Conservation (phyloP, 805 yeast species). For the Lipomyces oligophaga region DNA sequence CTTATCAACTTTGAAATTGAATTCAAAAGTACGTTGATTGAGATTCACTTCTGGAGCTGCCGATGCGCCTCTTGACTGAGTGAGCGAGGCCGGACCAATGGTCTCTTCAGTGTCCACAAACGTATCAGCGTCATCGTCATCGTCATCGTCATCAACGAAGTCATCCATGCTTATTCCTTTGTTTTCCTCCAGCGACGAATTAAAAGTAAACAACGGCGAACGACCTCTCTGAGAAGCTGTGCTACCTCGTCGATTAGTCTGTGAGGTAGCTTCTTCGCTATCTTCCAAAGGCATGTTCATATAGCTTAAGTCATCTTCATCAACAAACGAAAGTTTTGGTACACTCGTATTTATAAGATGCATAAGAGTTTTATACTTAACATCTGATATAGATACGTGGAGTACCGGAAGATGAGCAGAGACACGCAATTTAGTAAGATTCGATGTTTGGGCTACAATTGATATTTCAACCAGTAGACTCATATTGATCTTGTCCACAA, state of each 20-base stretch:
- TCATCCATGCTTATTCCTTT: constrained; percentile 7
- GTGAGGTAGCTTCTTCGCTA: background rate
- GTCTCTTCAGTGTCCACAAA: constrained; percentile 21
- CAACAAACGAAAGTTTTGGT: constrained; percentile 46
- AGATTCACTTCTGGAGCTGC: constrained; percentile 12
- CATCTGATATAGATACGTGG: constrained; percentile 72
- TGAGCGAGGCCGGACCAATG: constrained; percentile 8
- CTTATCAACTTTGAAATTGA: constrained; percentile 62
- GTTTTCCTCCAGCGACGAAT: constrained; percentile 4
- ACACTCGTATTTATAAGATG: constrained; percentile 64
- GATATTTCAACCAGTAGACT: constrained; percentile 75
- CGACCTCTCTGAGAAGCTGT: background rate
- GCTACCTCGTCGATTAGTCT: constrained; percentile 1
- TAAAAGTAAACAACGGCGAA: constrained; percentile 5
- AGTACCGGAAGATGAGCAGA: constrained; percentile 75
- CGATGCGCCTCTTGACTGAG: background rate
- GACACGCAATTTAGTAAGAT: constrained; percentile 66
- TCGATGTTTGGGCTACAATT: constrained; percentile 74
- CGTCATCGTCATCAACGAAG: constrained; percentile 29
- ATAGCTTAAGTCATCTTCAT: constrained; percentile 7
- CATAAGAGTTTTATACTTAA: constrained; percentile 86
- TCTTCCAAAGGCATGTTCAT: constrained; percentile 6
- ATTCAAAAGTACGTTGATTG: constrained; percentile 65
- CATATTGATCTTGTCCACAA: constrained; percentile 72
- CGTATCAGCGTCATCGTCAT: constrained; percentile 29